Evolutionary conservation across 2,329 filamentous ascomycete genomes (phyloP).

Genomic region (Alternaria tenuissima): DNA sequence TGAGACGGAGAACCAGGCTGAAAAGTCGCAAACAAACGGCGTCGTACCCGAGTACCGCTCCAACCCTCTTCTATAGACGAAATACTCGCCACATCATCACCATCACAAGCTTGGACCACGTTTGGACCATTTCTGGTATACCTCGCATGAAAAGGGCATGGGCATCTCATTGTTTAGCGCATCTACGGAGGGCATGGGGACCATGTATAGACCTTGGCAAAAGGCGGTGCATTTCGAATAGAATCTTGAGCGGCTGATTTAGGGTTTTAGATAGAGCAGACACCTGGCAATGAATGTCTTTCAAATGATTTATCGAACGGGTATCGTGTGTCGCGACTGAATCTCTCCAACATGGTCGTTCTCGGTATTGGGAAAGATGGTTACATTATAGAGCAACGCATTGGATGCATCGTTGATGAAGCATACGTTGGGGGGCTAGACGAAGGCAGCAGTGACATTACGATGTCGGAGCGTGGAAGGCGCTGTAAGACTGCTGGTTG

Average conservation of each 20-base stretch:
- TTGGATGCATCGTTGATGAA: constrained; percentile 18
- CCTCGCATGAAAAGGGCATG: constrained; percentile 20
- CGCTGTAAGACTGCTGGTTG: constrained; percentile 4
- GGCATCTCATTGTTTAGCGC: constrained; percentile 23
- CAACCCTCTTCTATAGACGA: constrained; percentile 66
- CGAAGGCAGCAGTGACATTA: neutral
- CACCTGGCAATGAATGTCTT: constrained; percentile 12
- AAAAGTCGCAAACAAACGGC: constrained; percentile 61
- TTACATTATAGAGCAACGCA: constrained; percentile 31
- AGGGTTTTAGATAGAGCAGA: constrained; percentile 20
- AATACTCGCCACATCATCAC: constrained; percentile 1
- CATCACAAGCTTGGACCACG: constrained; percentile 1
- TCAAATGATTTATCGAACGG: neutral
- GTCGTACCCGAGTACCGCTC: constrained; percentile 68
- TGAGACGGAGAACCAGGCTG: constrained; percentile 59
- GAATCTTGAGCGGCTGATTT: constrained; percentile 25
- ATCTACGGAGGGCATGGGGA: constrained; percentile 7
- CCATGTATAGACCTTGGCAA: constrained; percentile 24
- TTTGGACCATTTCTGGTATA: constrained; percentile 15
- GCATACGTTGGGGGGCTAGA: constrained; percentile 2
- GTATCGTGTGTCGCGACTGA: neutral
- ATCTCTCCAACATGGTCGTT: neutral
- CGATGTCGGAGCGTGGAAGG: neutral
- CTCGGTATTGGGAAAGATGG: neutral
- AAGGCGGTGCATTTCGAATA: constrained; percentile 27